Conservation (phyloP, 257 asterid species). For the Solanum lycopersicoides region DNA sequence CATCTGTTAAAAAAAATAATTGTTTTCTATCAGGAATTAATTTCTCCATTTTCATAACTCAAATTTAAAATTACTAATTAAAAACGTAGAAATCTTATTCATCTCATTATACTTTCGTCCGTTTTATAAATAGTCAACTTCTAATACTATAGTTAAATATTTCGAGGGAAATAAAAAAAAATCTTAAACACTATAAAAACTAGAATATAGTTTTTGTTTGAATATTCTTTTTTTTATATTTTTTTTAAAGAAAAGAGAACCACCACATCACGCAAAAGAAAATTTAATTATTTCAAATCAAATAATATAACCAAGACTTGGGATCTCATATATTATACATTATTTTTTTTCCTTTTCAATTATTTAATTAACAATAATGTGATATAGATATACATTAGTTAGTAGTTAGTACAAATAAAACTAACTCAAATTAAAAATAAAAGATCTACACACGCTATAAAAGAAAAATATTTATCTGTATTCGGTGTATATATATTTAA, state of each 20-base stretch:
- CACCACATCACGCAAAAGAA: neutral
- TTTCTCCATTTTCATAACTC: neutral
- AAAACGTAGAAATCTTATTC: neutral
- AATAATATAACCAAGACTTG: neutral
- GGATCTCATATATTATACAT: neutral
- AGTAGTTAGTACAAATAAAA: neutral
- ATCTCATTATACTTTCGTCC: neutral
- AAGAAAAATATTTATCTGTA: neutral
- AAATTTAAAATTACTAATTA: neutral
- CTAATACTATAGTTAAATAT: neutral
- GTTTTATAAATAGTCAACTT: neutral
- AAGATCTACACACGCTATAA: neutral
- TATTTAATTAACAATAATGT: neutral
- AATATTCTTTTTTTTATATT: neutral
- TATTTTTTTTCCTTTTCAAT: neutral
- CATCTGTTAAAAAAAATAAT: neutral
- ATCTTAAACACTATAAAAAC: neutral
- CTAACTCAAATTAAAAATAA: neutral
- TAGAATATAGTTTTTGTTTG: neutral
- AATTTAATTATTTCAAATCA: neutral
- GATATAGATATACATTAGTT: neutral
- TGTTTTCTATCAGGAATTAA: rapidly evolving
- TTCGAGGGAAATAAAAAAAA: neutral
- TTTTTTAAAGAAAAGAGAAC: neutral
- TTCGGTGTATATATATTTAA: neutral